Conservation (phyloP, 331 rosid genomes). For the Saraca asoca region DNA sequence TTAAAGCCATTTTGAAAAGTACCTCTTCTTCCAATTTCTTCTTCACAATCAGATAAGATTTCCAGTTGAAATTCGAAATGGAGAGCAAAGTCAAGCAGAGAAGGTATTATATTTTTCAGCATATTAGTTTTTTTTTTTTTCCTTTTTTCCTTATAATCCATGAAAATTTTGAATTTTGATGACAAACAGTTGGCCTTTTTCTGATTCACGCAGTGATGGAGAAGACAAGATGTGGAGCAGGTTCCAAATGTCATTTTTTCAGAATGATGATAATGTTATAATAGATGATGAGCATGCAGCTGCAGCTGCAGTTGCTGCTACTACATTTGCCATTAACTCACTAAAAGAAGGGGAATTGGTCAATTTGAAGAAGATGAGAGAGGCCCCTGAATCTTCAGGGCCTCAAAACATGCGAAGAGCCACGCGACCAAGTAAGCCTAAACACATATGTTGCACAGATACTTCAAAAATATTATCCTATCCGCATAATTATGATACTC, state of each 20-base stretch:
- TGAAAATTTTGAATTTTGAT: background rate
- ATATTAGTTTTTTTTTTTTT: background rate
- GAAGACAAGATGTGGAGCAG: slow-evolving; percentile 33
- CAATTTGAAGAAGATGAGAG: slow-evolving; percentile 38
- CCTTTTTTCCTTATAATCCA: background rate
- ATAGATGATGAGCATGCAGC: slow-evolving; percentile 52
- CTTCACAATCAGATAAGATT: slow-evolving; percentile 23
- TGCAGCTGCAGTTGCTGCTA: slow-evolving; percentile 68
- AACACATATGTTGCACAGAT: no score
- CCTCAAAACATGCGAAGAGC: slow-evolving; percentile 36
- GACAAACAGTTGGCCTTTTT: slow-evolving; percentile 9
- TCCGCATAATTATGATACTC: no score
- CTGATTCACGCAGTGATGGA: slow-evolving; percentile 33
- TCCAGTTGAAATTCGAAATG: slow-evolving; percentile 29
- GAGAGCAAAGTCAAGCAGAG: slow-evolving; percentile 42
- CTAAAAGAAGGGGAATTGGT: slow-evolving; percentile 50
- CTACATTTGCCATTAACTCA: slow-evolving; percentile 60
- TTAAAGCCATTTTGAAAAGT: slow-evolving; percentile 15
- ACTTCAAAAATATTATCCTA: no score
- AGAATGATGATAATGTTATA: slow-evolving; percentile 30
- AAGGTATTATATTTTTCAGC: slow-evolving; percentile 44
- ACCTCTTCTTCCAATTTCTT: slow-evolving; percentile 20
- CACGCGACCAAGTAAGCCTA: slow-evolving; percentile 32
- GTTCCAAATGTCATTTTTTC: slow-evolving; percentile 29
- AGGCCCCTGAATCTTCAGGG: slow-evolving; percentile 37